Conservation (phyloP, 2,329 filamentous ascomycete genomes). For the Exophiala sideris region DNA sequence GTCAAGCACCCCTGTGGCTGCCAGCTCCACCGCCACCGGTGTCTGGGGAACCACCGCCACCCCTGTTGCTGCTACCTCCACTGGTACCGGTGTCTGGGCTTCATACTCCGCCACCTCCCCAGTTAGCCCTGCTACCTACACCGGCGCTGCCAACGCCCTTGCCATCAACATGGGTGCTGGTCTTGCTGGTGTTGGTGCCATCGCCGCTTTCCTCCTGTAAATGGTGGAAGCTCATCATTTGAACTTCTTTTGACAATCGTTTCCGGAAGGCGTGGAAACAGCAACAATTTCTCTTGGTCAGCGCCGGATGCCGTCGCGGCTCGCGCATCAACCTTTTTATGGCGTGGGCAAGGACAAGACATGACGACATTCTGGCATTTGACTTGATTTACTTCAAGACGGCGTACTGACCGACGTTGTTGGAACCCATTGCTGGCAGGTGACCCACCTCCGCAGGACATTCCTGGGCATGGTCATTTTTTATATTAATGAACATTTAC, state of each 20-base stretch:
- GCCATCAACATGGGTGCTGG: conserved; percentile 27
- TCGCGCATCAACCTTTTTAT: neutral
- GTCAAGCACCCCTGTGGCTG: neutral
- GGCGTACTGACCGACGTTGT: conserved; percentile 6
- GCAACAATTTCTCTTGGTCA: no score
- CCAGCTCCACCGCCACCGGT: neutral
- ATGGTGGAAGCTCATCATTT: conserved; percentile 9
- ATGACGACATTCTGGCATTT: conserved; percentile 3
- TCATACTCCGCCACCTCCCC: conserved; percentile 9
- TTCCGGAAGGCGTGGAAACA: no score
- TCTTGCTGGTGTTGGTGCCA: conserved; percentile 30
- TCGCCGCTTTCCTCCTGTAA: conserved; percentile 30
- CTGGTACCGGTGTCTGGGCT: conserved; percentile 7
- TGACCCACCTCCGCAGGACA: conserved; percentile 11
- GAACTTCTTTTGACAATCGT: neutral
- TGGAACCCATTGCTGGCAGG: conserved; percentile 4
- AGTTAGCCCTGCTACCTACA: conserved; percentile 20
- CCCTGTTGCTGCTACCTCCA: conserved; percentile 1
- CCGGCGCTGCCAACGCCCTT: conserved; percentile 28
- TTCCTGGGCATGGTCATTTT: conserved; percentile 16
- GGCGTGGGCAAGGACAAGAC: conserved; percentile 10
- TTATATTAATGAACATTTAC: conserved; percentile 15
- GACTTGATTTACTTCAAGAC: neutral
- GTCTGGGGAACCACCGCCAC: conserved; percentile 2
- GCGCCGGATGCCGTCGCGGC: no score